Base-by-base conservation (phyloP, 1,284 basidiomycete genomes). In the Marasmius oreades region DNA sequence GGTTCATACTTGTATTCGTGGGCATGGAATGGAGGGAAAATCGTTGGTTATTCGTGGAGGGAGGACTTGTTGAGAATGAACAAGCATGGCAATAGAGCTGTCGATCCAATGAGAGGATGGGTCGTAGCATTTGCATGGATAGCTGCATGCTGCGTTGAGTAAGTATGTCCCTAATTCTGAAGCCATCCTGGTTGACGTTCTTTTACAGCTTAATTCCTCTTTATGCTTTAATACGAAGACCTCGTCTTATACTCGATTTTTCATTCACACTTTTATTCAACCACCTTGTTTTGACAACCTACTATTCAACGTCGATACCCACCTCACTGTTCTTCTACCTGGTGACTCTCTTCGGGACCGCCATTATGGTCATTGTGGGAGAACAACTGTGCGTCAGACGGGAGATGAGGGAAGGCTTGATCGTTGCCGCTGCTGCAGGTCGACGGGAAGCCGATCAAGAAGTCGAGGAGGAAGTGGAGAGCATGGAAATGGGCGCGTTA, bases 231-330 rank as follows among this genome's bases (percentile, higher is more conserved):
- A 81, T 99, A 69, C 86, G 94, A 42, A 81, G 93, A 36, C 96
- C 97, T 44, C 92, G 95, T 5, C 83, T 97, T 65, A 90, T 99
- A 66, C 86, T 99, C 63, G 96, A 99, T 74, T 98, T 98, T 73
- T 80, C 90, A 7, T 70, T 96, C 56, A 98, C 97, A 0, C 84
- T 98, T 53, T 76, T 91, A 54, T 88, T 97, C 76, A 88, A 90
- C 67, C 95, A 99, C 72, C 75, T 97, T 51, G 85, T 98, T 53
- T 75, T 98, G 55, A 95, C 95, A 46, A 93, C 92, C 16, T 96
- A 95, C 72, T 97, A 95, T 72, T 86, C 94, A 1, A 84, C 86
- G 47, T 81, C 88, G 5, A 78, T 98, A 67, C 96, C 97, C 1
- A 90, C 90, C 0, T 93, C 91, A 3, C 67, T 93, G 46, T 98